Conservation (phyloP, 169 alveolate species). For the Cryptosporidium canis region DNA sequence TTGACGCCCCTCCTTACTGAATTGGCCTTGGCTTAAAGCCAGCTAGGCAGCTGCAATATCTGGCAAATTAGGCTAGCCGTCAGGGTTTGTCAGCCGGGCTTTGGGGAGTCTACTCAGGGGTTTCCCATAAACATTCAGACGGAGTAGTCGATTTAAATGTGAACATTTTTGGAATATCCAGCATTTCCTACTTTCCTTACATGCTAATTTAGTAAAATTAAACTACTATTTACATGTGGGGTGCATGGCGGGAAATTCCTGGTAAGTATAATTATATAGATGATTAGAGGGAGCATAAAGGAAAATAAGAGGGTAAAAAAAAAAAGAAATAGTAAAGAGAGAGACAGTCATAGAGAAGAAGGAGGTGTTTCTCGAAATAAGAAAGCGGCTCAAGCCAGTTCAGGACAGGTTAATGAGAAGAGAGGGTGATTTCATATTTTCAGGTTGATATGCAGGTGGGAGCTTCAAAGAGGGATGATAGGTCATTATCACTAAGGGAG, state of each 20-base stretch:
- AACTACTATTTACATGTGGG: conserved; percentile 21
- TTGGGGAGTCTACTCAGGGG: too few relatives aligned
- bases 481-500: conserved; percentile 23
- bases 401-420: not conserved
- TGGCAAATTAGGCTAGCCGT: too few relatives aligned
- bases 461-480: not conserved
- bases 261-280: conserved; percentile 9
- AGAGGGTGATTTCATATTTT: not conserved
- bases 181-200: not conserved
- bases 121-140: too few relatives aligned
- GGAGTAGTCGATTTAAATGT: too few relatives aligned
- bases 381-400: not conserved
- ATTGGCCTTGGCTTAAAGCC: too few relatives aligned
- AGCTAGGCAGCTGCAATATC: too few relatives aligned
- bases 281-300: not conserved
- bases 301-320: not conserved
- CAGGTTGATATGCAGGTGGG: conserved; percentile 6
- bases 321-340: not conserved
- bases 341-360: not conserved
- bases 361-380: not conserved
- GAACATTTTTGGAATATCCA: not conserved
- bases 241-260: conserved; percentile 25
- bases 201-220: not conserved
- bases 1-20: too few relatives aligned
- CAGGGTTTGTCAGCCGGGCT: too few relatives aligned